Evolutionary conservation across 768 basidiomycete species (phyloP), one percentile per base, ranked within the genome.

Genomic region (Mycena chlorophos): DNA sequence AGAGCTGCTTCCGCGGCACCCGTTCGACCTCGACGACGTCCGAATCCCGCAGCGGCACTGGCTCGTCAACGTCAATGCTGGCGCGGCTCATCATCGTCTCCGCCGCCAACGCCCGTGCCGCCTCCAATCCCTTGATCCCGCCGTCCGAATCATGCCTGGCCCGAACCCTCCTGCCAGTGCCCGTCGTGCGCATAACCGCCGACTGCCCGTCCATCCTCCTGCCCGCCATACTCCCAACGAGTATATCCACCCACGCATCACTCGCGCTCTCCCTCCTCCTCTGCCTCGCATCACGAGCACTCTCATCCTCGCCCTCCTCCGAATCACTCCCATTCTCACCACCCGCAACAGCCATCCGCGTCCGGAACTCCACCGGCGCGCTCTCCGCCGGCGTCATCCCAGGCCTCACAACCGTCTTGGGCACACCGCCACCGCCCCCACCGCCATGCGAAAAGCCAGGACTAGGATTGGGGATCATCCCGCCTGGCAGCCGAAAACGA

Each of bases 161-260:
- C 30, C 65, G 52, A 65, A 75, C 63, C 73, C 72, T 31, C 67
- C 73, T 51, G 66, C 75, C 61, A 61, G 63, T 52, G 61, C 69
- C 53, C 47, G 63, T 47, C 63, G 67, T 63, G 51, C 63, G 34
- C 54, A 71, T 52, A 57, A 73, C 61, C 3, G 73, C 82, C 46
- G 86, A 86, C 66, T 87, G 86, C 5, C 76, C 79, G 1, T 66
- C 78, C 66, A 86, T 68, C 38, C 85, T 70, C 38, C 85, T 71
- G 30, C 62, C 68, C 60, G 80, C 81, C 45, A 68, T 22, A 14
- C 68, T 80, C 40, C 83, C 84, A 2, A 93, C 89, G 10, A 92
- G 71, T 38, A 93, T 93, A 70, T 93, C 91, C 38, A 93, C 89
- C 90, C 91, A 92, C 3, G 89, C 89, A 64, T 93, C 91, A 49